These are phyloP conservation scores for Hibiscus syriacus DNA, from an alignment of 345 rosid species.

Conservation along the genomic window DNA sequence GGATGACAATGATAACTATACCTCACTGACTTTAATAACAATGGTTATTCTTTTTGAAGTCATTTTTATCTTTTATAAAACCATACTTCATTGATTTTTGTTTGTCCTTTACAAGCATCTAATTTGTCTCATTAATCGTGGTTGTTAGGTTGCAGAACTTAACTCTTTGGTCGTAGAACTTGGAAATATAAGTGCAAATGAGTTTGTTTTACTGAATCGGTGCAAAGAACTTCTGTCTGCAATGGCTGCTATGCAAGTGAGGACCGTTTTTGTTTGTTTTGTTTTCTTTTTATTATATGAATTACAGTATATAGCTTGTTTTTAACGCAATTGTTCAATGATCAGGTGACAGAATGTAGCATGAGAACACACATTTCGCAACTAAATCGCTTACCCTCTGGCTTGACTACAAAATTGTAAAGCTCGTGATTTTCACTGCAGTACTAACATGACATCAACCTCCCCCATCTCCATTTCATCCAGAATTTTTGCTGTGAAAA, in stretches of 20 bases:
- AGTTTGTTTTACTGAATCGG: constrained; percentile 45
- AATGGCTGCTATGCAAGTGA: constrained; percentile 59
- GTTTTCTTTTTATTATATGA: neutral
- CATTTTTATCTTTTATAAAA: neutral
- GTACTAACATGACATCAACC: constrained; percentile 18
- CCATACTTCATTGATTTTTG: neutral
- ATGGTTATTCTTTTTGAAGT: neutral
- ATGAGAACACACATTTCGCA: constrained; percentile 60
- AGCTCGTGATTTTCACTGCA: constrained; percentile 14
- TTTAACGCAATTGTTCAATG: neutral
- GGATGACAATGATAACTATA: neutral
- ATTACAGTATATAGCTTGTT: neutral
- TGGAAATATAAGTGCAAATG: constrained; percentile 38
- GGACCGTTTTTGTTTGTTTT: neutral
- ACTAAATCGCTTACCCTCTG: constrained; percentile 22
- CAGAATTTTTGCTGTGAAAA: neutral
- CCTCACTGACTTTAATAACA: neutral
- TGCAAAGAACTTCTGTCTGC: constrained; percentile 51
- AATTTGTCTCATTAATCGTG: neutral
- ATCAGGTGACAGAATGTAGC: constrained; percentile 67
- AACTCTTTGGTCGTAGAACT: constrained; percentile 52
- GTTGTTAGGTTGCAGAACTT: constrained; percentile 43
- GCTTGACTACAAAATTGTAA: constrained; percentile 31
- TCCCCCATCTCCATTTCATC: neutral
- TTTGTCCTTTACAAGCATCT: neutral